Conservation (phyloP, 1,284 basidiomycete species). For the Ustilago shanxiensis region DNA sequence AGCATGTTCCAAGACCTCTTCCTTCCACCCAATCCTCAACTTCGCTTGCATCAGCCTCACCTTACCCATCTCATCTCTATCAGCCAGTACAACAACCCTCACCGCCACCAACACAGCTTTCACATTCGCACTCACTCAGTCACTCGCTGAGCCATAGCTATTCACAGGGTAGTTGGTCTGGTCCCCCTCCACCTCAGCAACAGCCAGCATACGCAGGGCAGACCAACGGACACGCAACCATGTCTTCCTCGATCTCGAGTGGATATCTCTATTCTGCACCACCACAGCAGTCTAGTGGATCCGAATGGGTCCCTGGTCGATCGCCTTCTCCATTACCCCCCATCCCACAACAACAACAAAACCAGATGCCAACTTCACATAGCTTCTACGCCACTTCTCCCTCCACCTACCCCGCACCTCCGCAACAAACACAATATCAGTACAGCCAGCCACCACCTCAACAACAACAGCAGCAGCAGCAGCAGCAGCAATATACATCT, state of each 20-base stretch:
- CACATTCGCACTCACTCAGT: constrained; percentile 26
- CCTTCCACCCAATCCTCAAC: constrained; percentile 41
- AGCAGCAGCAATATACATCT: neutral
- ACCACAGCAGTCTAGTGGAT: neutral
- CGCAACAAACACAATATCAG: constrained; percentile 9
- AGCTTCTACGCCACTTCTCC: constrained; percentile 15
- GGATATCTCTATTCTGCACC: constrained; percentile 40
- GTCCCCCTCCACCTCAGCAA: constrained; percentile 17
- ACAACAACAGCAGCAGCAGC: neutral
- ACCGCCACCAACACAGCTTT: constrained; percentile 18
- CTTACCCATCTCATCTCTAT: constrained; percentile 37
- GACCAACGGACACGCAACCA: constrained; percentile 7
- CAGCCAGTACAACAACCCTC: constrained; percentile 37
- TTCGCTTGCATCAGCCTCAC: constrained; percentile 16
- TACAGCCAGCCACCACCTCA: neutral
- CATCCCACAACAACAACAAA: constrained; percentile 24
- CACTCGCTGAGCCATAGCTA: constrained; percentile 16
- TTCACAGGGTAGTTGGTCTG: constrained; percentile 31
- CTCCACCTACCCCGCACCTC: constrained; percentile 7
- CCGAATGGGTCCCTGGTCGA: constrained; percentile 19
- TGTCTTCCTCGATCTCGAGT: constrained; percentile 26
- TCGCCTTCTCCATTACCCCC: constrained; percentile 39
- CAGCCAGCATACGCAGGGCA: constrained; percentile 18
- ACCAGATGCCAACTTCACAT: constrained; percentile 5
- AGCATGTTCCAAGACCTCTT: constrained; percentile 31